Evolutionary conservation across 805 yeast species (phyloP).

Genomic region (Candida nemodendra): DNA sequence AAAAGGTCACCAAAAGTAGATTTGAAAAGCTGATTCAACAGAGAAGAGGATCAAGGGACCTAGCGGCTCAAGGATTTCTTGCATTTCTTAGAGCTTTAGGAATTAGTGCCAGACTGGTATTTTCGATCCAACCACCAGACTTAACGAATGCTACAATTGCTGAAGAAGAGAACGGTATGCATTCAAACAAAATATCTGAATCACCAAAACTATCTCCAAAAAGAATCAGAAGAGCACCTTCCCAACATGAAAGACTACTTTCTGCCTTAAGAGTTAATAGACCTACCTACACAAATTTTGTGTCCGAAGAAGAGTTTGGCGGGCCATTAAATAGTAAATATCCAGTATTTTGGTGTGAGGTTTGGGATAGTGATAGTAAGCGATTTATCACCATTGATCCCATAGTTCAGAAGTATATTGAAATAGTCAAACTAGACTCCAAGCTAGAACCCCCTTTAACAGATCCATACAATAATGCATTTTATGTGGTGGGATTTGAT

Average conservation of each 20-base stretch:
- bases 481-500: constrained; percentile 80
- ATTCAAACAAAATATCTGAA: too few relatives aligned
- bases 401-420: constrained; percentile 58
- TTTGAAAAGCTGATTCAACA: constrained; percentile 44
- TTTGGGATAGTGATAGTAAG: constrained; percentile 72
- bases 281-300: constrained; percentile 19
- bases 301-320: constrained; percentile 6
- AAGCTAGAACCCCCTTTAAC: constrained; percentile 62
- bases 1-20: constrained; percentile 35
- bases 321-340: constrained; percentile 28
- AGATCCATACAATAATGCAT: constrained; percentile 55
- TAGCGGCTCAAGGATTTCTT: constrained; percentile 86
- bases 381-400: constrained; percentile 91
- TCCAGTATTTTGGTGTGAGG: constrained; percentile 93
- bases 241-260: constrained; percentile 30
- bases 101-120: constrained; percentile 69
- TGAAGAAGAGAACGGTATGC: constrained; percentile 8
- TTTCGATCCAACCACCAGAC: constrained; percentile 90
- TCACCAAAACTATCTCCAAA: constrained; percentile 3
- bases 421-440: constrained; percentile 52
- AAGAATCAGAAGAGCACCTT: constrained; percentile 10
- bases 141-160: constrained; percentile 45
- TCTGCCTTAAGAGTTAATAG: constrained; percentile 27
- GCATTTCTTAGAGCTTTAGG: constrained; percentile 69
- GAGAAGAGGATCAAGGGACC: constrained; percentile 69